Percentiles rank a stretch among this genome's conserved stretches.
These are phyloP conservation scores for Fusarium scirpi DNA, from an alignment of 2,329 filamentous ascomycete species.

Conservation along the genomic window DNA sequence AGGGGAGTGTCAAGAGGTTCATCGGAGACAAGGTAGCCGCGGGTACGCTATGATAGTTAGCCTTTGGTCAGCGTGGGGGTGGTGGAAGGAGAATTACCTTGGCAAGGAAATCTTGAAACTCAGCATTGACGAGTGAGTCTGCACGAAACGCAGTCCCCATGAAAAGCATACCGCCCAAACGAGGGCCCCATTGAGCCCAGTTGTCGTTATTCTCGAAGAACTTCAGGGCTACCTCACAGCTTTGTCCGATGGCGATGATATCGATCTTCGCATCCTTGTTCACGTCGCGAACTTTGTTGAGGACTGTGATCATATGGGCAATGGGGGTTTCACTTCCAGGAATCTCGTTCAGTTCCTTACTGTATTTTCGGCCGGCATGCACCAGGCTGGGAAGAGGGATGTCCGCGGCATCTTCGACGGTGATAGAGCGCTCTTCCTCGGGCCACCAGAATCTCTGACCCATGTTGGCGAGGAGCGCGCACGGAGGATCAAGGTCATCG, in stretches of 20 bases:
- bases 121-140: conserved; percentile 56
- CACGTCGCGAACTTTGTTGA: conserved; percentile 70
- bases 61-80: conserved; percentile 20
- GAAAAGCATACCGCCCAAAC: conserved; percentile 62
- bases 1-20: conserved; percentile 66
- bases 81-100: conserved; percentile 53
- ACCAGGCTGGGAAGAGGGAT: conserved; percentile 73
- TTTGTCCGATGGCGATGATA: conserved; percentile 77
- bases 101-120: conserved; percentile 63
- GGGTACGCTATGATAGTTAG: conserved; percentile 60
- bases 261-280: conserved; percentile 68
- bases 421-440: conserved; percentile 70
- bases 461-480: conserved; percentile 80
- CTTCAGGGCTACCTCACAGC: conserved; percentile 66
- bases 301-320: conserved; percentile 75
- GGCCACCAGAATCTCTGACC: conserved; percentile 84
- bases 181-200: conserved; percentile 60
- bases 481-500: conserved; percentile 58
- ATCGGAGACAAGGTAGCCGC: conserved; percentile 69
- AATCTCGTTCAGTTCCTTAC: conserved; percentile 70
- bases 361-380: conserved; percentile 65
- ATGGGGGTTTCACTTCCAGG: conserved; percentile 66
- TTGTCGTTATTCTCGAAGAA: conserved; percentile 69
- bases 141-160: conserved; percentile 61
- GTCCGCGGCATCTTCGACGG: conserved; percentile 65